Evolutionary conservation across 352 stramenopile species (phyloP).

Genomic region (Globisporangium heterothallicum): DNA sequence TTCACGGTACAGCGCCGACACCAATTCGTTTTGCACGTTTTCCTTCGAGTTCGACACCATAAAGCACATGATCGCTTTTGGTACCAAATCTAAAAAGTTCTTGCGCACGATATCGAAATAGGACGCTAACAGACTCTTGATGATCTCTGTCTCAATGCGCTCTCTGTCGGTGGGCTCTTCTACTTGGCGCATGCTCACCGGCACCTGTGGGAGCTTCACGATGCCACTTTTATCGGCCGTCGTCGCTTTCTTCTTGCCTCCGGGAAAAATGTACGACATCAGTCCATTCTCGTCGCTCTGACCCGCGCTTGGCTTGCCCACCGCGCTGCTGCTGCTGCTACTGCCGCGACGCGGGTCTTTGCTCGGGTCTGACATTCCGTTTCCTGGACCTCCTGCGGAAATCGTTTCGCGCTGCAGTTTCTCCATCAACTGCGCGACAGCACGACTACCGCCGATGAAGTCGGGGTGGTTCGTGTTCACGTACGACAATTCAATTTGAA

Average conservation of each 20-base stretch:
- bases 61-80: slow-evolving; percentile 99
- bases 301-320: slow-evolving; percentile 2
- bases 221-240: slow-evolving; percentile 49
- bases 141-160: slow-evolving; percentile 97
- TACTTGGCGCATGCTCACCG: slow-evolving; percentile 94
- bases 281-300: slow-evolving; percentile 64
- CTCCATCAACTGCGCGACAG: slow-evolving; percentile 94
- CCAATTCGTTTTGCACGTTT: slow-evolving; percentile 97
- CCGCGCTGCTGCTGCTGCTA: slow-evolving; percentile 11
- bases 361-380: slow-evolving; percentile 33
- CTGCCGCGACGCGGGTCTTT: slow-evolving; percentile 46
- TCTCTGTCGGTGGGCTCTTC: slow-evolving; percentile 95
- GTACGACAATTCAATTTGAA: slow-evolving; percentile 98
- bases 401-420: slow-evolving; percentile 88
- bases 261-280: slow-evolving; percentile 73
- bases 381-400: slow-evolving; percentile 28
- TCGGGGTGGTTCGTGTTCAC: slow-evolving; percentile 99
- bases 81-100: slow-evolving; percentile 99
- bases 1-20: slow-evolving; percentile 96
- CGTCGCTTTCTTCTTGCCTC: slow-evolving; percentile 37
- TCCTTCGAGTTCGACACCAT: slow-evolving; percentile 94
- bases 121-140: slow-evolving; percentile 95
- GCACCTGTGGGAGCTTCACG: slow-evolving; percentile 94
- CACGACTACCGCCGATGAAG: slow-evolving; percentile 96
- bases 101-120: slow-evolving; percentile 99